phyloP scores from a whole-genome alignment of 768 basidiomycete genomes.

The Leccinum sublutescens region DNA sequence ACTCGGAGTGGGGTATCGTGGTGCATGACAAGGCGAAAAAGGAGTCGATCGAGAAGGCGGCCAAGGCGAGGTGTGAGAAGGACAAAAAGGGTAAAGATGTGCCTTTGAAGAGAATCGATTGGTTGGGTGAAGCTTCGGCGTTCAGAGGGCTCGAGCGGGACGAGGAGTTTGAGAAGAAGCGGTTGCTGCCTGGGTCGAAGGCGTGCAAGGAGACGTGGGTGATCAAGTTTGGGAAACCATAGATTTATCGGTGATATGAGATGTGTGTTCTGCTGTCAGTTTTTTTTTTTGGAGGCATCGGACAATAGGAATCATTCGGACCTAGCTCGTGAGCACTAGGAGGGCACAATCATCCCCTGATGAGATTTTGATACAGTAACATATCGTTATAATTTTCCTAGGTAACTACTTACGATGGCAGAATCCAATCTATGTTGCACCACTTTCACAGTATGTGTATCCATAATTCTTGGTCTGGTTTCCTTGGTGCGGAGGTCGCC shows the following conservation, averaged over 20 bases:
- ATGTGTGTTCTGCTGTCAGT: background rate
- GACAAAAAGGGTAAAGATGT: conserved; percentile 27
- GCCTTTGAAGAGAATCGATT: conserved; percentile 58
- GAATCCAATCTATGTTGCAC: background rate
- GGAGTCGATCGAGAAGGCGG: conserved; percentile 48
- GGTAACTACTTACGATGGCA: background rate
- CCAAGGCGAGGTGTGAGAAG: conserved; percentile 45
- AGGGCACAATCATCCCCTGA: background rate
- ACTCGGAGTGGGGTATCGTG: conserved; percentile 69
- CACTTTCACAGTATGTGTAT: background rate
- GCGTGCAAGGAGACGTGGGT: conserved; percentile 57
- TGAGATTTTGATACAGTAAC: background rate
- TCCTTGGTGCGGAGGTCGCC: background rate
- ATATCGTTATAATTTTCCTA: background rate
- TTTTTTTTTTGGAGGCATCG: background rate
- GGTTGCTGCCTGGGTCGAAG: conserved; percentile 46
- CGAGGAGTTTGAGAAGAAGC: conserved; percentile 51
- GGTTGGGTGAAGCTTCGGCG: conserved; percentile 53
- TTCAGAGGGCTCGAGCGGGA: conserved; percentile 65
- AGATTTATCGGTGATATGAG: background rate
- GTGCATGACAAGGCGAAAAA: conserved; percentile 41
- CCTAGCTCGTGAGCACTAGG: background rate
- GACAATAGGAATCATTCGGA: background rate
- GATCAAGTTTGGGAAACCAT: conserved; percentile 44
- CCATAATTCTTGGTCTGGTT: background rate